Conservation (phyloP, 2,329 filamentous ascomycete species). For the Lachnellula occidentalis region DNA sequence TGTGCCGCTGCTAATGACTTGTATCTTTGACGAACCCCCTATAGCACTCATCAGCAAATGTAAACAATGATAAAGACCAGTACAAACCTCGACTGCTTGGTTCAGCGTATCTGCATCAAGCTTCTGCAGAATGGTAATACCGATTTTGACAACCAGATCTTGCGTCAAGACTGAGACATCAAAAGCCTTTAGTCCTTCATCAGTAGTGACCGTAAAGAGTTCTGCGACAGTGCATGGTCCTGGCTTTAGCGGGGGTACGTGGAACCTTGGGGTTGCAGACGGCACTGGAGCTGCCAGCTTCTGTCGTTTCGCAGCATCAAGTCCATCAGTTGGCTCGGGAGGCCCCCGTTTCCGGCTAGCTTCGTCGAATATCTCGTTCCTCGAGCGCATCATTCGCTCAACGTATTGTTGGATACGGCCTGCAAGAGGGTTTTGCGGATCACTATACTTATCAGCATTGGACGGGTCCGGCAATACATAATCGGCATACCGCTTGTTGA, state of each 20-base stretch:
- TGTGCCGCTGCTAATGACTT: conserved; percentile 29
- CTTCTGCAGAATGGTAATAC: conserved; percentile 69
- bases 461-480: conserved; percentile 1
- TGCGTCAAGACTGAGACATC: conserved; percentile 75
- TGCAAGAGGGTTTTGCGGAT: conserved; percentile 70
- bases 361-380: conserved; percentile 76
- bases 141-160: conserved; percentile 72
- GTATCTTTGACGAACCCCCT: conserved; percentile 48
- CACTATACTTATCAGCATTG: conserved; percentile 45
- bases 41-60: conserved; percentile 1
- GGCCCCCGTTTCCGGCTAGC: conserved; percentile 70
- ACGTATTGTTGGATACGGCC: conserved; percentile 82
- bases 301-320: conserved; percentile 77
- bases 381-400: conserved; percentile 73
- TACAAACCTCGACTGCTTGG: conserved; percentile 65
- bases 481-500: conserved; percentile 63
- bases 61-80: conserved; percentile 5
- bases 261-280: conserved; percentile 16
- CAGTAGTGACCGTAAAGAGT: conserved; percentile 78
- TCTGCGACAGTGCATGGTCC: conserved; percentile 76
- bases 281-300: conserved; percentile 52
- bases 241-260: conserved; percentile 62
- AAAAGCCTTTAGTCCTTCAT: conserved; percentile 69
- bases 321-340: conserved; percentile 62
- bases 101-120: conserved; percentile 65